Base-by-base conservation (phyloP, 148 eudicot species). In the Amaranthus palmeri region DNA sequence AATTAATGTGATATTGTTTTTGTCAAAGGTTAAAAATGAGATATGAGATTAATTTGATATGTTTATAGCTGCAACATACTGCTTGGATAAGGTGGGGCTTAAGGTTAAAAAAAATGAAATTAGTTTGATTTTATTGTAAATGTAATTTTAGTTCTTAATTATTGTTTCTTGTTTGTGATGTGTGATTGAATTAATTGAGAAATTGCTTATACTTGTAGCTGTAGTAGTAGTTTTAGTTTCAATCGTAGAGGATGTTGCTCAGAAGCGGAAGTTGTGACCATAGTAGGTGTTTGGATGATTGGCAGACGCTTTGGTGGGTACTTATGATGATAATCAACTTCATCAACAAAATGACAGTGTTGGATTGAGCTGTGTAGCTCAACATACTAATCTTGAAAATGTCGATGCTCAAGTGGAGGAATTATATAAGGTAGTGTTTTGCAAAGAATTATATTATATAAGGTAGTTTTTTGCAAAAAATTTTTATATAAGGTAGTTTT, bases 221-320 rank as follows among this genome's bases (percentile, higher is more conserved):
- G 88, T 68, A 74, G 88, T 58, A 69, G 87, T 57, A 78, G 71
- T 69, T 74, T 78, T 48, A 75, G 85, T 71, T 82, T 78, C 44
- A 81, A 87, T 61, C 85, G 81, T 70, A 82, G 82, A 25, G 86
- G 92, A 3, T 80, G 84, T 76, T 87, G 74, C 72, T 88, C 88
- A 0, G 90, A n/a, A 78, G 46, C 10, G 79, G n/a, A 61, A 75
- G 54, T 13, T 71, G 47, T 11, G 77, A 11, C 49, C 87, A 88
- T 54, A 92, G 86, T 82, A 92, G 67, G 13, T 86, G 93, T 82
- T 83, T 90, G 84, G 96, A 90, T 78, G 98, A 93, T 79, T 93
- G 98, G 98, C 93, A 93, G 78, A 93, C 81, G 93, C 92, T 55
- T 83, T 93, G 81, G 92, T 76, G 0, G 77, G 73, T 54, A 85